phyloP scores from a whole-genome alignment of 495 filamentous ascomycete genomes.

The Penicillium diatomitis region DNA sequence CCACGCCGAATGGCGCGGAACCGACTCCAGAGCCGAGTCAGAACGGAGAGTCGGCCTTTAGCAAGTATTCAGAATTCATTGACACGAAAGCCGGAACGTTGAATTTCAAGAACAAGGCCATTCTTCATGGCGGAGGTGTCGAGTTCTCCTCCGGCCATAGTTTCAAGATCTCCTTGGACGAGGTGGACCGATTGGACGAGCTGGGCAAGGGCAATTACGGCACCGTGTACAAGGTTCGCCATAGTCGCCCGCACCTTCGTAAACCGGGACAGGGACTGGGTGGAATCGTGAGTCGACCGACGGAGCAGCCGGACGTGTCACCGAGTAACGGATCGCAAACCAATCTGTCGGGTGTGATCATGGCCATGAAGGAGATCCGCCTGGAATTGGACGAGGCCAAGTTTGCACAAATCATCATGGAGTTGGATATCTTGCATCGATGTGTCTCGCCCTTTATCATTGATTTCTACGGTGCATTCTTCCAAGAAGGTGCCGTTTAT shows the following conservation, averaged over 20 bases:
- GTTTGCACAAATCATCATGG: conserved; percentile 96
- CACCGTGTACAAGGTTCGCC: conserved; percentile 92
- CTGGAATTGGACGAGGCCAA: conserved; percentile 94
- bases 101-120: conserved; percentile 87
- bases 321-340: conserved; percentile 15
- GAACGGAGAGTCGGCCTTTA: conserved; percentile 57
- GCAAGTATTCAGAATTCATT: conserved; percentile 86
- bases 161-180: conserved; percentile 92
- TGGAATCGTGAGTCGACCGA: conserved; percentile 44
- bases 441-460: conserved; percentile 94
- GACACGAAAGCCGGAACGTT: conserved; percentile 85
- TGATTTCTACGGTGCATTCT: conserved; percentile 98
- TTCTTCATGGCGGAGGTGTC: conserved; percentile 78
- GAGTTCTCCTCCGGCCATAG: conserved; percentile 83
- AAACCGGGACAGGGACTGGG: conserved; percentile 70
- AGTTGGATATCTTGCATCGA: conserved; percentile 90
- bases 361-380: conserved; percentile 99
- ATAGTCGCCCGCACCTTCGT: conserved; percentile 68
- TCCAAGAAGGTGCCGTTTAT: conserved; percentile 97
- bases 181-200: conserved; percentile 91
- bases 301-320: conserved; percentile 17
- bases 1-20: conserved; percentile 10
- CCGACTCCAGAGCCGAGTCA: conserved; percentile 9
- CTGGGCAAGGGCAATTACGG: conserved; percentile 98
- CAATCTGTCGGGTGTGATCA: conserved; percentile 60